Conservation (phyloP, 164 flowering plant species). For the Stephania japonica region DNA sequence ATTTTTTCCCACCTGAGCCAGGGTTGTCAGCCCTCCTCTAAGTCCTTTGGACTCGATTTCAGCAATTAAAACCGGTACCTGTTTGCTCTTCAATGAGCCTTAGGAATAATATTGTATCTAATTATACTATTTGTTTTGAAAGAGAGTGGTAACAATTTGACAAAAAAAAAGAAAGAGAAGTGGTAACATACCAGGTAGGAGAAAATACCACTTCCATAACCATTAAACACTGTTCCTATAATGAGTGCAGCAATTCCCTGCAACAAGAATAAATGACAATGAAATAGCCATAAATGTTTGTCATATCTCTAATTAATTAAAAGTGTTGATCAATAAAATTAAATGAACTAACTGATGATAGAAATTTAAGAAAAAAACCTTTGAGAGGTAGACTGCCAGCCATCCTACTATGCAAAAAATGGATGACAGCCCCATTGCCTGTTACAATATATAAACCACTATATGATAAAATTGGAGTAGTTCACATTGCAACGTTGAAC, state of each 20-base stretch:
- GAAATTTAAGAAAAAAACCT: conserved; percentile 34
- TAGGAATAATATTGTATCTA: conserved; percentile 86
- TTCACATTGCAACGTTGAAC: not conserved
- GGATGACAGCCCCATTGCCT: conserved; percentile 70
- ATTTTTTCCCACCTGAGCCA: conserved; percentile 52
- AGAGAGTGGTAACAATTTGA: too few species aligned
- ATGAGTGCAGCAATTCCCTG: conserved; percentile 63
- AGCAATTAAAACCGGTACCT: conserved; percentile 88
- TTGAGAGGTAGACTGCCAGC: conserved; percentile 65
- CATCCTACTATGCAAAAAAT: conserved; percentile 67
- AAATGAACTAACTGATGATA: not conserved
- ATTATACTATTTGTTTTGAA: too few species aligned
- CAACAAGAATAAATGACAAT: not conserved
- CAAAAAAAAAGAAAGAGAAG: too few species aligned
- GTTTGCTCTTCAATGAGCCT: conserved; percentile 56
- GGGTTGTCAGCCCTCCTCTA: conserved; percentile 71
- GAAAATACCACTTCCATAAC: conserved; percentile 85
- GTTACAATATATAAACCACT: conserved; percentile 9
- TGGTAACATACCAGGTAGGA: conserved; percentile 90
- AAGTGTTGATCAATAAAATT: not conserved
- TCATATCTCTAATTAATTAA: not conserved
- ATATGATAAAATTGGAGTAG: not conserved
- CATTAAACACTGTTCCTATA: conserved; percentile 64
- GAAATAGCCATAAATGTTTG: not conserved
- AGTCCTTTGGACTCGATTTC: conserved; percentile 81